phyloP scores from a whole-genome alignment of 306 rosid genomes.

The Lathyrus sativus region DNA sequence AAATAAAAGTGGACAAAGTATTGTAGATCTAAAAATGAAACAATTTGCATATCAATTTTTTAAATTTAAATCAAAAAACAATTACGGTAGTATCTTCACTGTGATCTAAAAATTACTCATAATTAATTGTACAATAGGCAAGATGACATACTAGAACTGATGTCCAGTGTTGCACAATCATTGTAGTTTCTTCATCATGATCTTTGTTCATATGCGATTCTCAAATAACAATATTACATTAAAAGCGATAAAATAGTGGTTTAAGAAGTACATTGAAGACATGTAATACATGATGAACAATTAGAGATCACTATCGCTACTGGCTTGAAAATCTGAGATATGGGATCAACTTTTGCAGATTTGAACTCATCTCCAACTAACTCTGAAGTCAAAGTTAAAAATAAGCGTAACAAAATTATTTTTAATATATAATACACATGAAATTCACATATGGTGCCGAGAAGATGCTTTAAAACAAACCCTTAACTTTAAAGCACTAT shows the following conservation, averaged over 20 bases:
- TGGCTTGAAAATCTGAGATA: slow-evolving; percentile 93
- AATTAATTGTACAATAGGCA: background rate
- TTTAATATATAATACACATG: slow-evolving; percentile 8
- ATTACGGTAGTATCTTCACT: too few species aligned
- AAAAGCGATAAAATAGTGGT: slow-evolving; percentile 17
- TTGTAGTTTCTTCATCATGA: slow-evolving; percentile 89
- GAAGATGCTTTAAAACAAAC: slow-evolving; percentile 12
- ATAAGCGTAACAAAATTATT: slow-evolving; percentile 1
- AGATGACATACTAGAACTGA: slow-evolving; percentile 67
- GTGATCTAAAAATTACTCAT: too few species aligned
- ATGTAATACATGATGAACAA: slow-evolving; percentile 24
- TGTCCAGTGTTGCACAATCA: slow-evolving; percentile 81
- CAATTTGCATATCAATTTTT: too few species aligned
- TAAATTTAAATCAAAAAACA: too few species aligned
- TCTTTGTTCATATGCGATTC: slow-evolving; percentile 98
- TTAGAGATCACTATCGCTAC: slow-evolving; percentile 62
- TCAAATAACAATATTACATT: slow-evolving; percentile 33
- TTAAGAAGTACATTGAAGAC: slow-evolving; percentile 30
- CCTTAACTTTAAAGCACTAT: background rate
- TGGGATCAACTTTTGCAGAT: slow-evolving; percentile 81
- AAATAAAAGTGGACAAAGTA: too few species aligned
- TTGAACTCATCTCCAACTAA: slow-evolving; percentile 68
- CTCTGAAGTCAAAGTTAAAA: slow-evolving; percentile 48
- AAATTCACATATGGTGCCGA: slow-evolving; percentile 26
- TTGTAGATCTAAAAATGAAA: too few species aligned